These are phyloP conservation scores for Suhomyces maxii DNA, from an alignment of 1,139 yeast species.

Conservation along the genomic window DNA sequence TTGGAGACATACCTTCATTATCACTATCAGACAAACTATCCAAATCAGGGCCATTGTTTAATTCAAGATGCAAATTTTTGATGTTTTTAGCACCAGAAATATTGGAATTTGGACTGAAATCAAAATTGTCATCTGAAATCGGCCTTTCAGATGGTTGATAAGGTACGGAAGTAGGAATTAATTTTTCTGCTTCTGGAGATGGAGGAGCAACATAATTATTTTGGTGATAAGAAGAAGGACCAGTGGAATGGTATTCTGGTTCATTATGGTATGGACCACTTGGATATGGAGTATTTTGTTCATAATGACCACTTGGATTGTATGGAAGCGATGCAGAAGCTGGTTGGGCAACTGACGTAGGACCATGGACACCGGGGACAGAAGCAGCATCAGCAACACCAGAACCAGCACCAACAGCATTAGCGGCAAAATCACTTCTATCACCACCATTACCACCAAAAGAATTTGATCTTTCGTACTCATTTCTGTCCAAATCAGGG, in stretches of 20 bases:
- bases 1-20: conserved; percentile 13
- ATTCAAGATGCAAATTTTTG: conserved; percentile 33
- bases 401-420: no score
- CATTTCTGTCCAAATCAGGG: conserved; percentile 1
- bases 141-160: not conserved
- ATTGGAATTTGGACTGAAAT: conserved; percentile 16
- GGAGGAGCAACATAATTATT: not conserved
- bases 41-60: conserved; percentile 12
- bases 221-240: not conserved
- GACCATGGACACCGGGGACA: not conserved
- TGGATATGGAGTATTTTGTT: not conserved
- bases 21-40: conserved; percentile 12
- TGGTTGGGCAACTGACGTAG: not conserved
- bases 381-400: not conserved
- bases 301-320: not conserved
- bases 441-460: no score
- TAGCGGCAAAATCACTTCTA: no score
- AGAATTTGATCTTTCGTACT: no score
- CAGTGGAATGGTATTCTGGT: not conserved
- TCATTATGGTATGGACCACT: no score
- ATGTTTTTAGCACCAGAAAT: conserved; percentile 21
- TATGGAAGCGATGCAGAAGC: not conserved
- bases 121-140: conserved; percentile 13
- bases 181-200: conserved; percentile 7
- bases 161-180: not conserved